phyloP scores from a whole-genome alignment of 345 rosid species.

The Moricandia arvensis region DNA sequence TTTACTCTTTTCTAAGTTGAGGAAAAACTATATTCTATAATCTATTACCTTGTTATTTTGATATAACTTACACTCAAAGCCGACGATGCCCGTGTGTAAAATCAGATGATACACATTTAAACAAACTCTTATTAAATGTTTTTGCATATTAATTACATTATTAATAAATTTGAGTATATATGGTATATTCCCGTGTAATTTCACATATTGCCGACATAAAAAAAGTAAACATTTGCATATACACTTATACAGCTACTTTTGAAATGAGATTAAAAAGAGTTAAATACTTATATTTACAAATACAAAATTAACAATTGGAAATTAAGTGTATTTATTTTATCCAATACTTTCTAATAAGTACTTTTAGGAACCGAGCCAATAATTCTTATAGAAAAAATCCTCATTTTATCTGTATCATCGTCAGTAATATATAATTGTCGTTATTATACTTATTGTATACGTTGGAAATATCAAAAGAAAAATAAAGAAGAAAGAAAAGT shows the following conservation, averaged over 20 bases:
- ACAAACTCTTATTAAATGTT: neutral
- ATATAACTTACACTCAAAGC: neutral
- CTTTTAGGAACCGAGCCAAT: neutral
- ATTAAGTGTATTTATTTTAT: neutral
- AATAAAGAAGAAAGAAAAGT: too few relatives aligned
- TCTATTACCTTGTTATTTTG: neutral
- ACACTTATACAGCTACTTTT: neutral
- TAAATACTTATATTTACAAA: neutral
- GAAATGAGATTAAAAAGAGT: neutral
- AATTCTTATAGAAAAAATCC: neutral
- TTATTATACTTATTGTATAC: slow-evolving; percentile 22
- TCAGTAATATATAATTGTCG: slow-evolving; percentile 16
- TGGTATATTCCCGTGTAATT: neutral
- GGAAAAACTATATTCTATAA: neutral
- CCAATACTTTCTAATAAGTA: neutral
- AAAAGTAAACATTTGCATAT: neutral
- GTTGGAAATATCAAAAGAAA: slow-evolving; percentile 7
- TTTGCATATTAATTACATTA: neutral
- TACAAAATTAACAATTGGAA: neutral
- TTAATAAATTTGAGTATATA: neutral
- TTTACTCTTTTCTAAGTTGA: neutral
- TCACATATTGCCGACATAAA: neutral
- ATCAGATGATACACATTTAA: neutral
- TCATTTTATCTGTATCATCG: neutral
- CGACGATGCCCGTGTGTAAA: neutral